Evolutionary conservation across 2,329 filamentous ascomycete genomes (phyloP).

Genomic region (Neoascochyta sp.): DNA sequence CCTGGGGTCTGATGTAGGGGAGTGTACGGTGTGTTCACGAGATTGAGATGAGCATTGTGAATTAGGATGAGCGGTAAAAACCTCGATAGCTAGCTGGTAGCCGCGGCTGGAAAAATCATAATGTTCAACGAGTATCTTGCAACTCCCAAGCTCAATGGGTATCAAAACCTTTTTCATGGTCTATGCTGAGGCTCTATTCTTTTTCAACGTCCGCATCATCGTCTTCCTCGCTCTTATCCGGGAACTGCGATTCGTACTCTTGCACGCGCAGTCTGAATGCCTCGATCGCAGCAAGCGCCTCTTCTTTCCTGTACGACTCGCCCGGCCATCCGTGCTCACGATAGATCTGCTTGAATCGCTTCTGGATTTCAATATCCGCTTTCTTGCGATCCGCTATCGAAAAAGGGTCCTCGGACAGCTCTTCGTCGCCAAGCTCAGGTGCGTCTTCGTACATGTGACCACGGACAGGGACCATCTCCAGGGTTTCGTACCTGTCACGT

Average conservation of each 20-base stretch:
- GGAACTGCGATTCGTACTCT: no score
- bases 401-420: not conserved
- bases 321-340: conserved; percentile 1
- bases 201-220: no score
- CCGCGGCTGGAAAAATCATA: no score
- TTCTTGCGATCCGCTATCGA: not conserved
- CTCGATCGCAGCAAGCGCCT: conserved; percentile 1
- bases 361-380: conserved; percentile 1
- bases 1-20: conserved; percentile 15
- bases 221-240: no score
- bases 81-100: no score
- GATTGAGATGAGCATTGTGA: no score
- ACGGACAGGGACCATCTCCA: conserved; percentile 1
- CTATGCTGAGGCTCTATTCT: no score
- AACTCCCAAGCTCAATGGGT: no score
- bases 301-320: conserved; percentile 2
- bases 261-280: not conserved
- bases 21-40: no score
- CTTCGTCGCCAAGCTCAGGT: not conserved
- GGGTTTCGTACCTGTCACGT: conserved; percentile 2
- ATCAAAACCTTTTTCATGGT: no score
- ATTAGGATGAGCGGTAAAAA: no score
- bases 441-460: not conserved
- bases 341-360: conserved; percentile 3
- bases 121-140: no score